Evolutionary conservation across 2,329 filamentous ascomycete genomes (phyloP).

Genomic region (Neurospora sp.): DNA sequence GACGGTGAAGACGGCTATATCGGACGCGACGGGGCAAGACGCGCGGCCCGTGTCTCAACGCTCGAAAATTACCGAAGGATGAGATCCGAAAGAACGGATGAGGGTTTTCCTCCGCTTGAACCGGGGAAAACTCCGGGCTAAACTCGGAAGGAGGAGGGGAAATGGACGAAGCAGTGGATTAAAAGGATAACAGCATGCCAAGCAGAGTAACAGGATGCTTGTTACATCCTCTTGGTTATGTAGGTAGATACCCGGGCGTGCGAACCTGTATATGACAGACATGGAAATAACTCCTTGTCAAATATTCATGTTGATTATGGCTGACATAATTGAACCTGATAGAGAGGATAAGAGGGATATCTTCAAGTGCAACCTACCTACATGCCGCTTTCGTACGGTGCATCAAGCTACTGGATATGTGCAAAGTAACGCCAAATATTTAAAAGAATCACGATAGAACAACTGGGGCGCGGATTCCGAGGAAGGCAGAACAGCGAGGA

Average conservation of each 20-base stretch:
- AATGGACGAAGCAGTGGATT: not conserved
- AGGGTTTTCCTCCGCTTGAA: not conserved
- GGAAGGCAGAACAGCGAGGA: not conserved
- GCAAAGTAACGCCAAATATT: not conserved
- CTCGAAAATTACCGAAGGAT: not conserved
- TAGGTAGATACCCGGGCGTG: not conserved
- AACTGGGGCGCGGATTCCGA: not conserved
- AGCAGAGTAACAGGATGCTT: not conserved
- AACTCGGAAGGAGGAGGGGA: not conserved
- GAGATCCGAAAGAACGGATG: not conserved
- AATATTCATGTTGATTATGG: not conserved
- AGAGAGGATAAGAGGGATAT: not conserved
- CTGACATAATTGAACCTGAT: not conserved
- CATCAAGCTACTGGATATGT: not conserved
- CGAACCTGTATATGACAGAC: not conserved
- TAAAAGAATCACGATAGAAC: not conserved
- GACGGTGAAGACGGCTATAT: not conserved
- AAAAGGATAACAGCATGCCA: not conserved
- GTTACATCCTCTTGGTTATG: not conserved
- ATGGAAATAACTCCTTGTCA: not conserved
- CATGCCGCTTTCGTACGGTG: not conserved
- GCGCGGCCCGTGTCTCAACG: not conserved
- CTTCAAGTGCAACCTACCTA: not conserved
- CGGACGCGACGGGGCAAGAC: not conserved
- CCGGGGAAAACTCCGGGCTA: not conserved